Conservation (phyloP, 1,284 basidiomycete species). For the Melampsora larici-populina region DNA sequence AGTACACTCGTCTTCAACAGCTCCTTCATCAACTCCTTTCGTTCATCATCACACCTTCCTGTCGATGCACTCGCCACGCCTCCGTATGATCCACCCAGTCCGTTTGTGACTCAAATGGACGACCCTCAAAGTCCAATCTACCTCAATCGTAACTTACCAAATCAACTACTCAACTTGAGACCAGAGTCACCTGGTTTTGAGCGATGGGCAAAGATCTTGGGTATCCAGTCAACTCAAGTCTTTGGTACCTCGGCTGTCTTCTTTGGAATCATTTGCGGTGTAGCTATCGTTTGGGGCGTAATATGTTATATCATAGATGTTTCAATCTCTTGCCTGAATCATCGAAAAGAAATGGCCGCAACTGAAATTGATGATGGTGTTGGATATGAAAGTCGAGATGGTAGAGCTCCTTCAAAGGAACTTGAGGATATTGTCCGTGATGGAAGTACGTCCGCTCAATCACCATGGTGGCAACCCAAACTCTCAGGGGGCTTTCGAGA, state of each 20-base stretch:
- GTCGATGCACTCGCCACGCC: constrained; percentile 13
- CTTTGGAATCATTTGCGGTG: constrained; percentile 6
- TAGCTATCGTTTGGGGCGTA: neutral
- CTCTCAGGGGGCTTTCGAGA: neutral
- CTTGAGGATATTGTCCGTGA: neutral
- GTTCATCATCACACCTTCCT: neutral
- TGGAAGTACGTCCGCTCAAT: neutral
- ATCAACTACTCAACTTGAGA: constrained; percentile 27
- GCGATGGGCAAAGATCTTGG: constrained; percentile 19
- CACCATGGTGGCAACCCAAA: constrained; percentile 8
- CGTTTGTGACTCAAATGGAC: constrained; percentile 24
- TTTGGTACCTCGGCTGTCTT: constrained; percentile 9
- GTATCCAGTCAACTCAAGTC: neutral
- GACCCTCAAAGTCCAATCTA: constrained; percentile 7
- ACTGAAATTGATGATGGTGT: constrained; percentile 5
- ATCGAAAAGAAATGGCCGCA: too few species aligned
- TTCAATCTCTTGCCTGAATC: neutral
- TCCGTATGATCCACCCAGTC: constrained; percentile 17
- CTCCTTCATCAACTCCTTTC: neutral
- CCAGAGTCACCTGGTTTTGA: constrained; percentile 14
- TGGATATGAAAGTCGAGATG: neutral
- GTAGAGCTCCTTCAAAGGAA: neutral
- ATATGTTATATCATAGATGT: constrained; percentile 10
- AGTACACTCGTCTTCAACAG: constrained; percentile 26
- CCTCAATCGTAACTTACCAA: constrained; percentile 32